Evolutionary conservation across 352 stramenopile species (phyloP).

Genomic region (Paralagenidium karlingii): DNA sequence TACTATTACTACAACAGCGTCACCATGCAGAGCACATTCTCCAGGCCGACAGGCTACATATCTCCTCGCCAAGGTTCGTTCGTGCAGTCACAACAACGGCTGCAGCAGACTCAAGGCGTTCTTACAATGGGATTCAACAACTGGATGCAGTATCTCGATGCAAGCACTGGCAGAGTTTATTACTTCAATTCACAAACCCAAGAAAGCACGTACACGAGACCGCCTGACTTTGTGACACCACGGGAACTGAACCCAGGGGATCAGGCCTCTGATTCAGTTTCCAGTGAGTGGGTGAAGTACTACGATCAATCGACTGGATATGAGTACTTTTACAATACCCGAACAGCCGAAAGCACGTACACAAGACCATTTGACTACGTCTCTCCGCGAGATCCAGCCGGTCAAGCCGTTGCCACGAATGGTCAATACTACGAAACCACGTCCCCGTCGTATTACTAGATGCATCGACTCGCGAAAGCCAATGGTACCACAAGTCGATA

Average conservation of each 20-base stretch:
- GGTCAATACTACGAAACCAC: too few relatives aligned
- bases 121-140: too few relatives aligned
- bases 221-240: slow-evolving; percentile 16
- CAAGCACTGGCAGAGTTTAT: slow-evolving; percentile 47
- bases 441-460: too few relatives aligned
- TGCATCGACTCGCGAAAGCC: too few relatives aligned
- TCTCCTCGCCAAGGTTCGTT: slow-evolving; percentile 7
- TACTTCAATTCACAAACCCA: slow-evolving; percentile 25
- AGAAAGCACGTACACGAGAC: slow-evolving; percentile 16
- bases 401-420: too few relatives aligned
- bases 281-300: slow-evolving; percentile 33
- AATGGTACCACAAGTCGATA: too few relatives aligned
- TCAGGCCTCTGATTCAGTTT: background rate
- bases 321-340: slow-evolving; percentile 62
- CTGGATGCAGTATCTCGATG: slow-evolving; percentile 62
- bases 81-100: background rate
- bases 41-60: slow-evolving; percentile 18
- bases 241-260: slow-evolving; percentile 4
- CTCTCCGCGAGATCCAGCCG: too few relatives aligned
- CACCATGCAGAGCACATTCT: slow-evolving; percentile 61
- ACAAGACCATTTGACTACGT: slow-evolving; percentile 23
- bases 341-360: slow-evolving; percentile 25
- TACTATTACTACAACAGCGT: slow-evolving; percentile 74
- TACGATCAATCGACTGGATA: slow-evolving; percentile 29
- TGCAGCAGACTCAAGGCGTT: slow-evolving; percentile 2